Evolutionary conservation across 2,329 filamentous ascomycete genomes (phyloP).

Genomic region (Karstenula rhodostoma): DNA sequence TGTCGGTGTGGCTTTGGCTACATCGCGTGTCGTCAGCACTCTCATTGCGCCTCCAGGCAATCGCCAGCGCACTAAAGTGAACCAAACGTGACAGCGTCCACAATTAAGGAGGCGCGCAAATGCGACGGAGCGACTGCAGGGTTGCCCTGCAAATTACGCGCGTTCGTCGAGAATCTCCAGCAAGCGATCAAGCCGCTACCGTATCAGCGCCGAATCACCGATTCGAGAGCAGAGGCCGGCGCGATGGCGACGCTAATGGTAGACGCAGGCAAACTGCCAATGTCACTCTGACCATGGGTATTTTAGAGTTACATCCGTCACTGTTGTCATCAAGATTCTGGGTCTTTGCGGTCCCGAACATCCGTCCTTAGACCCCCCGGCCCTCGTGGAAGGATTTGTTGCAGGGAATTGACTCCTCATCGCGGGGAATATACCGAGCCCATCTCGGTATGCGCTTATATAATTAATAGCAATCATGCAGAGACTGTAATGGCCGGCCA

Average conservation of each 20-base stretch:
- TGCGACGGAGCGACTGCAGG: background rate
- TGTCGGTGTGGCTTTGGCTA: background rate
- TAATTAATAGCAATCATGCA: background rate
- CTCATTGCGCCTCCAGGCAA: background rate
- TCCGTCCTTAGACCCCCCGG: background rate
- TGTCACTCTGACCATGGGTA: background rate
- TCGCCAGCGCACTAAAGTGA: background rate
- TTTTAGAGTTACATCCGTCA: background rate
- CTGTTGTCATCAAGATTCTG: background rate
- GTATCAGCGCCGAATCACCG: slow-evolving; percentile 2
- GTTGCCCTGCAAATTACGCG: background rate
- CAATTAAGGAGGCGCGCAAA: background rate
- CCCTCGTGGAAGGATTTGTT: background rate
- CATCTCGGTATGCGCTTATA: background rate
- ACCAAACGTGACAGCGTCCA: background rate
- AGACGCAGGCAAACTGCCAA: background rate
- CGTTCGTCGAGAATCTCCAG: background rate
- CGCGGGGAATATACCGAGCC: slow-evolving; percentile 5
- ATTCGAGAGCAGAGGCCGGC: background rate
- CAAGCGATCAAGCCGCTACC: background rate
- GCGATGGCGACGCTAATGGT: slow-evolving; percentile 3
- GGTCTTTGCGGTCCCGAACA: background rate
- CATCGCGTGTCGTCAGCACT: background rate
- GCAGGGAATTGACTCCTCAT: slow-evolving; percentile 1
- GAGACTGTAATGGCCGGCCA: background rate